Base-by-base conservation (phyloP, 352 stramenopile genomes). In the Phytophthora multivora region DNA sequence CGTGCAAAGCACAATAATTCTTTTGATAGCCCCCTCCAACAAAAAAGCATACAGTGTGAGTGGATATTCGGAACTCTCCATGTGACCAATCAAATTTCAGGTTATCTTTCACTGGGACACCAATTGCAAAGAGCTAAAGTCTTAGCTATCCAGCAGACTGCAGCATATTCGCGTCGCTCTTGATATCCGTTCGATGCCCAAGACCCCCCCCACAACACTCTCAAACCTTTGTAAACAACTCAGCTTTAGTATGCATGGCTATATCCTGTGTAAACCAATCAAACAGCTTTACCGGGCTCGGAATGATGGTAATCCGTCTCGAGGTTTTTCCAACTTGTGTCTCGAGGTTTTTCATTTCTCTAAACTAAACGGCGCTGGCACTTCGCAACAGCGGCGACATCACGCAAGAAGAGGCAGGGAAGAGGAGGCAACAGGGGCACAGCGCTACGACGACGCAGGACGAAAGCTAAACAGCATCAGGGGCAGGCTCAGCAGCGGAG, bases 291-390 rank as follows among this genome's bases (percentile, higher is more conserved):
- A 8, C 7, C 21, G 39, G 53, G 45, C 45, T 39, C 30, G 16
- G 53, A 61, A 61, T 61, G 53, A 36, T 47, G 41, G 53, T 61
- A 61, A 18, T 36, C 18, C 9, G 8, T 33, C 1, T 3, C 10
- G 31, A 61, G 53, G 42, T 52, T 61, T 61, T 61, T 39, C 12
- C 2, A 0, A 1, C 4, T 33, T 33, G 8, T 33, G 28, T 33
- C 9, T 33, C 42, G 30, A 60, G 52, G 52, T 60, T 60, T 60
- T 60, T 51, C 41, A 36, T 45, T 43, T 45, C 28, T 51, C 25
- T 10, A 45, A 59, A 26, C 16, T 21, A 58, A 58, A 40, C 25
- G 26, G 35, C n/a, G 30, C 40, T 52, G 53, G 5, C 53, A 53
- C 50, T 53, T 53, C 51, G 9, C 47, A 43, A 58, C 6, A 42